Percentiles rank a stretch among this genome's conserved stretches.
These are phyloP conservation scores for Loxodes magnus DNA, from an alignment of 73 alveolate genomes.

Conservation along the genomic window DNA sequence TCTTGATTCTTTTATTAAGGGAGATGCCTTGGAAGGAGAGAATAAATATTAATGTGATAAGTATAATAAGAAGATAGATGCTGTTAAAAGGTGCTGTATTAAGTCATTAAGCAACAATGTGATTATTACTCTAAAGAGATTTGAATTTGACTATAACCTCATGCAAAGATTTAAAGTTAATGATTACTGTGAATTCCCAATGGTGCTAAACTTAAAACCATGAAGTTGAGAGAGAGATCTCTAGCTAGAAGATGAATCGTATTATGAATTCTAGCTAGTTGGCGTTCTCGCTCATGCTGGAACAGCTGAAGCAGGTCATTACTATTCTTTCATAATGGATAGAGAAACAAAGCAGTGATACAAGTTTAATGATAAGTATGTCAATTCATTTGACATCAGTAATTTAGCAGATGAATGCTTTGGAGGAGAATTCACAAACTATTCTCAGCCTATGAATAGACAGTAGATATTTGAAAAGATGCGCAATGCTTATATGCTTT, in stretches of 20 bases:
- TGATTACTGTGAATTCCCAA: slow-evolving; percentile 94
- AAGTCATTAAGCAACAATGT: slow-evolving; percentile 76
- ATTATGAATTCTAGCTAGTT: slow-evolving; percentile 38
- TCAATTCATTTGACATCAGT: slow-evolving; percentile 3
- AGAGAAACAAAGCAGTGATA: slow-evolving; percentile 73
- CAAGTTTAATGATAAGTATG: slow-evolving; percentile 33
- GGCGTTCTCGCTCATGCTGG: slow-evolving; percentile 32
- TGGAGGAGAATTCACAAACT: slow-evolving; percentile 8
- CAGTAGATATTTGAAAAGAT: slow-evolving; percentile 50
- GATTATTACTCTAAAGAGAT: slow-evolving; percentile 82
- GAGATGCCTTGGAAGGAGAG: slow-evolving; percentile 93
- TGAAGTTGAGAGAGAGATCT: slow-evolving; percentile 78
- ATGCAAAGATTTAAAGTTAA: slow-evolving; percentile 86
- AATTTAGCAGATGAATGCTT: slow-evolving; percentile 15
- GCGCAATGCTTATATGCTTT: slow-evolving; percentile 89
- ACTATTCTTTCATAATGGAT: slow-evolving; percentile 1
- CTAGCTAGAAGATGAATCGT: slow-evolving; percentile 46
- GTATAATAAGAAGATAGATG: slow-evolving; percentile 81
- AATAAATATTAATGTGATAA: slow-evolving; percentile 88
- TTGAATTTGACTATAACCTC: slow-evolving; percentile 87
- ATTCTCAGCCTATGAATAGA: slow-evolving; percentile 55
- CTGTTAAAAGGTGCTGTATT: slow-evolving; percentile 82
- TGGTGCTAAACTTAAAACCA: slow-evolving; percentile 75
- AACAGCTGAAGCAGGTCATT: slow-evolving; percentile 13
- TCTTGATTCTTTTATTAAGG: slow-evolving; percentile 72